Conservation (phyloP, 2,329 filamentous ascomycete species). For the Xylariaceae sp. region DNA sequence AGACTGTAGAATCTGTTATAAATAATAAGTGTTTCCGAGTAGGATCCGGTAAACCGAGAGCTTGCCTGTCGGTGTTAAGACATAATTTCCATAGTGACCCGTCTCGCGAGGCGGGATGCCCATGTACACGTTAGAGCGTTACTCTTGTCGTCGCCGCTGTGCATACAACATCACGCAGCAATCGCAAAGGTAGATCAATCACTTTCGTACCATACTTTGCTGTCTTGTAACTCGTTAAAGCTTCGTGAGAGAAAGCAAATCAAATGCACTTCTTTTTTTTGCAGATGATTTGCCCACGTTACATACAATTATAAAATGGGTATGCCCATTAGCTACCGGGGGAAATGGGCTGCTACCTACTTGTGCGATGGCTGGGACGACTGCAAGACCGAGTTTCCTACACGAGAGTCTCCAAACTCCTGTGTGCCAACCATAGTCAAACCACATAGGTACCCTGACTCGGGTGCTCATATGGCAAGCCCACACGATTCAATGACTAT, state of each 20-base stretch:
- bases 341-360: conserved; percentile 1
- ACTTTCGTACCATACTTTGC: background rate
- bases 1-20: too few species aligned
- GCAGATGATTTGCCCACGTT: conserved; percentile 4
- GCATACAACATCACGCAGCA: background rate
- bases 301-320: conserved; percentile 8
- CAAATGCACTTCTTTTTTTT: conserved; percentile 4
- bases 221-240: background rate
- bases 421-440: conserved; percentile 8
- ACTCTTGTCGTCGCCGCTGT: background rate
- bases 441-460: conserved; percentile 1
- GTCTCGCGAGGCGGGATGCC: too few species aligned
- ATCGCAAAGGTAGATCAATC: background rate
- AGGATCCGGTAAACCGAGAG: too few species aligned
- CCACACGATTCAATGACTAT: conserved; percentile 4
- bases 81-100: too few species aligned
- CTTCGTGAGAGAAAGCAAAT: conserved; percentile 3
- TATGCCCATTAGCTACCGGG: conserved; percentile 2
- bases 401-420: conserved; percentile 6
- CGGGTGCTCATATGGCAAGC: background rate
- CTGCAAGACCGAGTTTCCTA: conserved; percentile 10
- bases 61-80: too few species aligned
- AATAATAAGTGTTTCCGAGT: too few species aligned
- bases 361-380: background rate
- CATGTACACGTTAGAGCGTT: background rate